A percentile compares a stretch with the other conserved stretches of the same genome.
Evolutionary conservation across 148 eudicot species (phyloP).

Genomic region (Cornus florida): DNA sequence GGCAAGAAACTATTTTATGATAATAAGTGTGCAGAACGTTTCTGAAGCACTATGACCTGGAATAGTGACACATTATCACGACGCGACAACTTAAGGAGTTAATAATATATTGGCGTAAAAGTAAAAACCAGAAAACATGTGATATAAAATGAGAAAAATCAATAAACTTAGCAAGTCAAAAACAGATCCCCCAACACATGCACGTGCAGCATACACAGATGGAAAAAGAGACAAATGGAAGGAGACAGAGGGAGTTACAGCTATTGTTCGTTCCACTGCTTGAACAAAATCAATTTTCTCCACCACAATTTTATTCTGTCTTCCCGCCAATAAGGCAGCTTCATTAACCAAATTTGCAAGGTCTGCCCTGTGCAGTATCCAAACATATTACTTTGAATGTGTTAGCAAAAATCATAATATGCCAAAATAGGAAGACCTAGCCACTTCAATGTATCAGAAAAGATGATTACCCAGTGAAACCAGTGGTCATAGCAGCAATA

Average conservation of each 20-base stretch:
- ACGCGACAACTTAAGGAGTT: neutral
- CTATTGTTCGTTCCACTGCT: constrained; percentile 93
- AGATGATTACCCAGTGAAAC: constrained; percentile 80
- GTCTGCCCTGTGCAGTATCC: constrained; percentile 77
- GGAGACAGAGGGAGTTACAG: constrained; percentile 40
- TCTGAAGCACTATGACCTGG: neutral
- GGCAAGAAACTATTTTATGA: too few species aligned
- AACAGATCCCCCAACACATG: neutral
- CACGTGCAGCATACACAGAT: neutral
- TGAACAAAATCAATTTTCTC: constrained; percentile 86
- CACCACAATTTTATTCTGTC: constrained; percentile 71
- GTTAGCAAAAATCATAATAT: neutral
- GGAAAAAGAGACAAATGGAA: neutral
- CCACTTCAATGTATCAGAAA: neutral
- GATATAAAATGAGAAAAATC: neutral
- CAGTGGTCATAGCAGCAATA: constrained; percentile 93
- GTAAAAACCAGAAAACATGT: neutral
- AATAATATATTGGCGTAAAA: neutral
- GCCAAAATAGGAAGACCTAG: constrained; percentile 10
- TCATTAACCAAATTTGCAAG: constrained; percentile 98
- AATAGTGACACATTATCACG: neutral
- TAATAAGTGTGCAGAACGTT: too few species aligned
- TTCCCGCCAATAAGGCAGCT: constrained; percentile 97
- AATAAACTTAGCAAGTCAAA: neutral
- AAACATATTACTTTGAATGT: constrained; percentile 11